Conservation (phyloP, 2,329 filamentous ascomycete genomes). For the Colletotrichum shisoi region DNA sequence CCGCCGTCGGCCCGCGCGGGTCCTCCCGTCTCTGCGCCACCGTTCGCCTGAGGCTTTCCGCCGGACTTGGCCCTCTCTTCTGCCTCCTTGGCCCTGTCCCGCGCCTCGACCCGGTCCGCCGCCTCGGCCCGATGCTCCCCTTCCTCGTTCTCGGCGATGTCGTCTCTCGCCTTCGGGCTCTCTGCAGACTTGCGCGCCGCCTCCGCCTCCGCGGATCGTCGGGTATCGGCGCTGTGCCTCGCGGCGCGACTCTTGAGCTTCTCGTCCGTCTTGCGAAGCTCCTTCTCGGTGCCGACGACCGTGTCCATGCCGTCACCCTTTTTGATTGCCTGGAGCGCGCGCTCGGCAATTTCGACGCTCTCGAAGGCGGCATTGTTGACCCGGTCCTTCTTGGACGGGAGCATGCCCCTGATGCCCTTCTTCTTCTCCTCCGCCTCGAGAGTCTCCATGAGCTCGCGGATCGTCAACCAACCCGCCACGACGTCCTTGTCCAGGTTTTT, state of each 20-base stretch:
- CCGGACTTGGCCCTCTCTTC: neutral
- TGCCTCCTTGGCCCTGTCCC: neutral
- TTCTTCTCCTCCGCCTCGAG: constrained; percentile 50
- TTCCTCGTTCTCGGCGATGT: constrained; percentile 26
- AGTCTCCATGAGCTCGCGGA: constrained; percentile 52
- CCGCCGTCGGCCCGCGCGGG: constrained; percentile 3
- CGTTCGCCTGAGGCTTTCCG: neutral
- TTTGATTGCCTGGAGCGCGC: constrained; percentile 55
- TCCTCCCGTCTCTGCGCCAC: neutral
- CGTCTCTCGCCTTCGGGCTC: constrained; percentile 1
- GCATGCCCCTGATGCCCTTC: constrained; percentile 48
- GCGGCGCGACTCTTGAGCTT: constrained; percentile 35
- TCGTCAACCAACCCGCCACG: constrained; percentile 53
- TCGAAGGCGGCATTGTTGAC: constrained; percentile 58
- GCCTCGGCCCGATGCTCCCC: constrained; percentile 22
- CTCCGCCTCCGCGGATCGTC: constrained; percentile 14
- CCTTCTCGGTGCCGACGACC: constrained; percentile 44
- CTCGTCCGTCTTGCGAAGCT: constrained; percentile 40
- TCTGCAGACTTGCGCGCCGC: constrained; percentile 19
- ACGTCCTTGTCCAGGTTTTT: constrained; percentile 47
- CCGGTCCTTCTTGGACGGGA: constrained; percentile 49
- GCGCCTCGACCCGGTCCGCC: constrained; percentile 7
- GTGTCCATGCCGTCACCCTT: constrained; percentile 54
- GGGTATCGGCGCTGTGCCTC: constrained; percentile 31
- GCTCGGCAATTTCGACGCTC: constrained; percentile 57